Base-by-base conservation (phyloP, 1,284 basidiomycete genomes). In the Austroboletus rostrupii region DNA sequence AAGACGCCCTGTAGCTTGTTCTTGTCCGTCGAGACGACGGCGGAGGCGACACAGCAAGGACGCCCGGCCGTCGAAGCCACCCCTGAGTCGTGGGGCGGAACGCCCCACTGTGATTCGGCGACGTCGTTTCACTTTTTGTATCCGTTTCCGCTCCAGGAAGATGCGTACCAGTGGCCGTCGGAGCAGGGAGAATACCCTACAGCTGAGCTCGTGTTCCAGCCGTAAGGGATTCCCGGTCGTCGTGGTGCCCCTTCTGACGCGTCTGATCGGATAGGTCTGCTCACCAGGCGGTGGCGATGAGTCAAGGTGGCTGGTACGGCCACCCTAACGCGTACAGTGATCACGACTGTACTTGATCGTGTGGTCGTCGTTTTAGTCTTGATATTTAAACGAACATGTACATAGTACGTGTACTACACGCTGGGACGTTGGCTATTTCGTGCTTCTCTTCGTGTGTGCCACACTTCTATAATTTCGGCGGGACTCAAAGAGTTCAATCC, bases 391-490 rank as follows among this genome's bases (percentile, higher is more conserved):
- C 43, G n/a, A n/a, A n/a, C 42, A 40, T 49, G 26, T 49, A 47
- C 31, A 48, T 48, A 19, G 16, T 40, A 26, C 33, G 13, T 35
- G 33, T 26, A 26, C 23, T 16, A 13, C 23, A 3, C 13, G n/a
- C 21, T 26, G 23, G 20, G 21, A 40, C 21, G 21, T 26, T 40
- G 7, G 16, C 10, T 40, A 40, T 26, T 14, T 40, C 9, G 33
- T 40, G 38, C 28, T 28, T 49, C 31, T 50, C 37, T 37, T 42
- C 58, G 59, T 65, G 61, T 63, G 21, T 47, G 62, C 62, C 58
- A 63, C 53, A 59, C 50, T 53, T 54, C 23, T 46, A 39, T 62
- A 37, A 65, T 59, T 49, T 64, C 59, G 57, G n/a, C n/a, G n/a
- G n/a, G 20, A 42, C 20, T 3, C 20, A 20, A 40, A 47, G n/a